Evolutionary conservation across 495 filamentous ascomycete genomes (phyloP).

Genomic region (Chaetomium cochliodes): DNA sequence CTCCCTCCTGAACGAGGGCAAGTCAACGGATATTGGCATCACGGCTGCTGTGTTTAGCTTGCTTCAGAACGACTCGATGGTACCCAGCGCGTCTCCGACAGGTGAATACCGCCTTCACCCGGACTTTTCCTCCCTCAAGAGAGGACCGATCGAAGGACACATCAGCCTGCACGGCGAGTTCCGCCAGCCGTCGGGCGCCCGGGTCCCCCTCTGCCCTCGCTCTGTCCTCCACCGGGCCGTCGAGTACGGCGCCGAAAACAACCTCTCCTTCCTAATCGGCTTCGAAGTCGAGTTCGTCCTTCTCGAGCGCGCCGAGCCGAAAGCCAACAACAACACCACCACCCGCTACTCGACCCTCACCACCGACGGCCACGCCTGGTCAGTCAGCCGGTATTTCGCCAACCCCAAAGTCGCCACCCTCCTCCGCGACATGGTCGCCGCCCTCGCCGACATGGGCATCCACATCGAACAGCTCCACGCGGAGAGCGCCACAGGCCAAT

Average conservation of each 20-base stretch:
- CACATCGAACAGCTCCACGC: constrained; percentile 73
- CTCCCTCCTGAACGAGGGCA: constrained; percentile 53
- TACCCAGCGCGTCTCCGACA: constrained; percentile 44
- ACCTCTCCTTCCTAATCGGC: constrained; percentile 59
- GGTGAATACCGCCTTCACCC: constrained; percentile 64
- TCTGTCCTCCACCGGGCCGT: constrained; percentile 54
- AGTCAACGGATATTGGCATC: constrained; percentile 53
- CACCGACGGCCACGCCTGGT: constrained; percentile 62
- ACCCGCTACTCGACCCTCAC: constrained; percentile 33
- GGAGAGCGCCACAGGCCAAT: constrained; percentile 73
- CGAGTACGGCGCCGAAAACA: constrained; percentile 46
- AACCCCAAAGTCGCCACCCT: constrained; percentile 55
- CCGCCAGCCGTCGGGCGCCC: constrained; percentile 47
- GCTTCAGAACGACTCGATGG: constrained; percentile 56
- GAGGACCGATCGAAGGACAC: constrained; percentile 52
- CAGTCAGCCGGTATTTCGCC: constrained; percentile 54
- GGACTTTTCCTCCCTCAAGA: constrained; percentile 58
- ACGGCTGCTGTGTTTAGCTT: constrained; percentile 55
- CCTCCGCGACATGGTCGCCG: constrained; percentile 60
- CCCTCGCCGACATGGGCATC: constrained; percentile 61
- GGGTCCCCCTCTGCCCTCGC: constrained; percentile 57
- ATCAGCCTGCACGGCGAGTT: constrained; percentile 64
- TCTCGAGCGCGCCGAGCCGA: constrained; percentile 43
- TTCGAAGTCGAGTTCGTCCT: constrained; percentile 86
- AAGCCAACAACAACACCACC: constrained; percentile 29